Percentiles rank a stretch among this genome's conserved stretches.
phyloP scores from a whole-genome alignment of 352 stramenopile genomes.

The Phytopythium mirpurense region DNA sequence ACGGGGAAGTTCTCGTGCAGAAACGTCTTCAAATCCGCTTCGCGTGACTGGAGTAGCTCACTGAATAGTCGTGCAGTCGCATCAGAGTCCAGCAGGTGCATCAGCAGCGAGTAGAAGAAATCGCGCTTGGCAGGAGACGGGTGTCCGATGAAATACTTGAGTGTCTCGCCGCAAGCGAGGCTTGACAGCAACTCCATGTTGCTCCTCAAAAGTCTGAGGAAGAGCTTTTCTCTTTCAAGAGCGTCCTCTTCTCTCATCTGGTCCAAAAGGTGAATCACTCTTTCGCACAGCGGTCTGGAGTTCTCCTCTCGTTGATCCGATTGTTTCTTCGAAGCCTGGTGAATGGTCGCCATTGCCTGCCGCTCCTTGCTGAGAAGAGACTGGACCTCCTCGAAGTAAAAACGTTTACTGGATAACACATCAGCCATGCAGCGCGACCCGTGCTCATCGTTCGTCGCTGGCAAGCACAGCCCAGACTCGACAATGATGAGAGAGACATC shows the following conservation, averaged over 20 bases:
- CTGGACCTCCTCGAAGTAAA: conserved; percentile 52
- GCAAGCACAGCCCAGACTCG: conserved; percentile 40
- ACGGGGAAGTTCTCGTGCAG: conserved; percentile 37
- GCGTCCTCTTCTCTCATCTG: conserved; percentile 18
- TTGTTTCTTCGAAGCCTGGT: background rate
- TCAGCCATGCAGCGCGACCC: background rate
- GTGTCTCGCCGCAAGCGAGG: conserved; percentile 22
- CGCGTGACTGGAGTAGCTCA: conserved; percentile 22
- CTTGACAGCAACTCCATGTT: conserved; percentile 24
- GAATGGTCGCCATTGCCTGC: background rate
- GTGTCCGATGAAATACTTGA: conserved; percentile 31
- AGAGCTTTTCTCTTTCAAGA: conserved; percentile 34
- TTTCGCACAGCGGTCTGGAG: conserved; percentile 17
- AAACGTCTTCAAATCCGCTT: conserved; percentile 35
- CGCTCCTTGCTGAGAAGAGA: conserved; percentile 11
- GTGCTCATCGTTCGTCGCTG: background rate
- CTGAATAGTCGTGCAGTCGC: conserved; percentile 24
- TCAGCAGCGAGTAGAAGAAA: conserved; percentile 35
- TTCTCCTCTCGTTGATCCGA: conserved; percentile 8
- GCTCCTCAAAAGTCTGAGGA: conserved; percentile 25
- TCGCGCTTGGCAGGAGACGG: conserved; percentile 12
- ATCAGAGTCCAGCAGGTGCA: conserved; percentile 16
- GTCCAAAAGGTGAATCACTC: conserved; percentile 23
- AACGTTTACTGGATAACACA: conserved; percentile 5
- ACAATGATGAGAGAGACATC: conserved; percentile 45